Percentiles rank a stretch among this genome's conserved stretches.
phyloP scores from a whole-genome alignment of 2,329 filamentous ascomycete species.

The Beauveria medogensis region DNA sequence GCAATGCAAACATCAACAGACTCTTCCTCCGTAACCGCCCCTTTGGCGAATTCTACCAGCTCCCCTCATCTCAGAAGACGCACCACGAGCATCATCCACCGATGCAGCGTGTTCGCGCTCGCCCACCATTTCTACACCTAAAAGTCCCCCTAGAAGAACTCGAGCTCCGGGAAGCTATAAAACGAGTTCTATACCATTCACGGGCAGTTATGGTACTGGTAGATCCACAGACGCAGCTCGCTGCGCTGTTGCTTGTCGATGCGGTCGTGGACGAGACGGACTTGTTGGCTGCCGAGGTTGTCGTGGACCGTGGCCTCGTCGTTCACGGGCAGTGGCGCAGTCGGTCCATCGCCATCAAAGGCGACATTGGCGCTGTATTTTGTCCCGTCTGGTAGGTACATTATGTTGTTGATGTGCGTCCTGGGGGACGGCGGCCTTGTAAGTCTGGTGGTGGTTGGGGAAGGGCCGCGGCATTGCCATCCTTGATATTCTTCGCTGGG shows the following conservation, averaged over 20 bases:
- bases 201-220: slow-evolving; percentile 45
- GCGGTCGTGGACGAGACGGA: slow-evolving; percentile 42
- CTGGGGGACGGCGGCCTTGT: slow-evolving; percentile 5
- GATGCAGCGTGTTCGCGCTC: slow-evolving; percentile 8
- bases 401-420: slow-evolving; percentile 53
- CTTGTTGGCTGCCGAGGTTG: slow-evolving; percentile 47
- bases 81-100: slow-evolving; percentile 11
- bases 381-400: slow-evolving; percentile 41
- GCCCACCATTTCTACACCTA: slow-evolving; percentile 16
- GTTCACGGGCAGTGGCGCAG: slow-evolving; percentile 45
- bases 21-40: not conserved
- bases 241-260: slow-evolving; percentile 34
- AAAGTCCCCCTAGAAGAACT: slow-evolving; percentile 36
- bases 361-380: slow-evolving; percentile 53
- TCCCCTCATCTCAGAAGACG: slow-evolving; percentile 5
- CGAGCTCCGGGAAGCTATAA: slow-evolving; percentile 58
- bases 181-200: slow-evolving; percentile 48
- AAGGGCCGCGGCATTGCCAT: slow-evolving; percentile 26
- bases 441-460: not conserved
- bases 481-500: slow-evolving; percentile 36
- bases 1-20: slow-evolving; percentile 30
- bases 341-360: slow-evolving; percentile 57
- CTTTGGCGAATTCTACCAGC: not conserved
- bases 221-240: slow-evolving; percentile 51
- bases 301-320: slow-evolving; percentile 27